A percentile compares a stretch with the other conserved stretches of the same genome.
phyloP scores from a whole-genome alignment of 2,329 filamentous ascomycete species.

The Aspergillus arachidicola region DNA sequence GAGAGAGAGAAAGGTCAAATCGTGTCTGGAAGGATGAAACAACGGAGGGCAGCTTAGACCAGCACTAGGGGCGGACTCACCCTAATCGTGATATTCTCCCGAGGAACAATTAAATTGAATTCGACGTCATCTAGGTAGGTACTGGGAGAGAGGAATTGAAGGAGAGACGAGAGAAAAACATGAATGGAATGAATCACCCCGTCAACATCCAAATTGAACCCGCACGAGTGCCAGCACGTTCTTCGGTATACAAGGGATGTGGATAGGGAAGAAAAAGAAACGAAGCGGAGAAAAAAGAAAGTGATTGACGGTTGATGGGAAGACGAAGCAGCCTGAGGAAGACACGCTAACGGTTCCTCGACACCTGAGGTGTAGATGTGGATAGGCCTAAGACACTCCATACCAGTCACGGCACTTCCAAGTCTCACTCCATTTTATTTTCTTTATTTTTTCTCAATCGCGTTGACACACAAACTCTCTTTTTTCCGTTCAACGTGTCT shows the following conservation, averaged over 20 bases:
- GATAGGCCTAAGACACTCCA: not conserved
- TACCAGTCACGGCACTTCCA: not conserved
- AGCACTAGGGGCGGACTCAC: conserved; percentile 9
- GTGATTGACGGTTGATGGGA: not conserved
- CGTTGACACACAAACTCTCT: not conserved
- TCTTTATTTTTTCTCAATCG: not conserved
- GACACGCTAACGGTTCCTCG: not conserved
- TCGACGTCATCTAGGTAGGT: not conserved
- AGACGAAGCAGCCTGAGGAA: not conserved
- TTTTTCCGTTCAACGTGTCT: not conserved
- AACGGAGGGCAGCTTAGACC: conserved; percentile 16
- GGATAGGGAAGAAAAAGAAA: not conserved
- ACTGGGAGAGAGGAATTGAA: not conserved
- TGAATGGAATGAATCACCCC: not conserved
- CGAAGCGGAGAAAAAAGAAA: not conserved
- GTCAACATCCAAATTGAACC: conserved; percentile 3
- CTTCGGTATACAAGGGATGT: not conserved
- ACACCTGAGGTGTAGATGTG: not conserved
- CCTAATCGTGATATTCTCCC: conserved; percentile 1
- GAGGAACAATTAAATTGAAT: not conserved
- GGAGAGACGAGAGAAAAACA: not conserved
- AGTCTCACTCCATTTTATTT: not conserved
- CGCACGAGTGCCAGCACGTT: conserved; percentile 12
- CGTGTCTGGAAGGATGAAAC: conserved; percentile 19
- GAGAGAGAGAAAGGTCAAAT: conserved; percentile 3